phyloP scores from a whole-genome alignment of 441 rosid species.

The Manihot esculenta region DNA sequence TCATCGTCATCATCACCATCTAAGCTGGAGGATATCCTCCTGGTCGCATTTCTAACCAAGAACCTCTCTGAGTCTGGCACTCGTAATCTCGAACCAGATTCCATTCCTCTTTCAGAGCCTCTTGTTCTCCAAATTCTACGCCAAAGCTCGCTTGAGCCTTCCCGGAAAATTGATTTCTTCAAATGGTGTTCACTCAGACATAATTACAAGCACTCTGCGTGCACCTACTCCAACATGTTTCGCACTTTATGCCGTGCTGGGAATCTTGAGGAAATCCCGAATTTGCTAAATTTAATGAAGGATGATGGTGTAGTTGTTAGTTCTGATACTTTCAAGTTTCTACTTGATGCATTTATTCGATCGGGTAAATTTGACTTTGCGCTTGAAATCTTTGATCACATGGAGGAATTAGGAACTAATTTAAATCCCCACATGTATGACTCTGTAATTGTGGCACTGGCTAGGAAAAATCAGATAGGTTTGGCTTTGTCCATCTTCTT shows the following conservation, averaged over 20 bases:
- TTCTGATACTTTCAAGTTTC: conserved; percentile 52
- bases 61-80: conserved; percentile 59
- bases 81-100: conserved; percentile 52
- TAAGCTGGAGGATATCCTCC: conserved; percentile 49
- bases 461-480: conserved; percentile 54
- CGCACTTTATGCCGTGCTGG: conserved; percentile 54
- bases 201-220: conserved; percentile 52
- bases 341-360: conserved; percentile 55
- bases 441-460: conserved; percentile 61
- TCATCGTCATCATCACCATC: conserved; percentile 21
- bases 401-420: conserved; percentile 60
- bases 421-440: conserved; percentile 52
- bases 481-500: conserved; percentile 62
- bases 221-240: conserved; percentile 66
- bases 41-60: conserved; percentile 62
- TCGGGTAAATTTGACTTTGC: conserved; percentile 68
- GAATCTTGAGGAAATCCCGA: conserved; percentile 56
- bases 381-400: conserved; percentile 61
- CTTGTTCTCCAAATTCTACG: conserved; percentile 66
- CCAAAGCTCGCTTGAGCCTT: conserved; percentile 48
- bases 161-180: conserved; percentile 65
- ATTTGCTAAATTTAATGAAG: conserved; percentile 56
- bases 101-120: conserved; percentile 56
- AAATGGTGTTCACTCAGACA: conserved; percentile 63
- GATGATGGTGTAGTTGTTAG: conserved; percentile 55